Base-by-base conservation (phyloP, 192 early-diverging fungal species). In the Geranomyces variabilis region DNA sequence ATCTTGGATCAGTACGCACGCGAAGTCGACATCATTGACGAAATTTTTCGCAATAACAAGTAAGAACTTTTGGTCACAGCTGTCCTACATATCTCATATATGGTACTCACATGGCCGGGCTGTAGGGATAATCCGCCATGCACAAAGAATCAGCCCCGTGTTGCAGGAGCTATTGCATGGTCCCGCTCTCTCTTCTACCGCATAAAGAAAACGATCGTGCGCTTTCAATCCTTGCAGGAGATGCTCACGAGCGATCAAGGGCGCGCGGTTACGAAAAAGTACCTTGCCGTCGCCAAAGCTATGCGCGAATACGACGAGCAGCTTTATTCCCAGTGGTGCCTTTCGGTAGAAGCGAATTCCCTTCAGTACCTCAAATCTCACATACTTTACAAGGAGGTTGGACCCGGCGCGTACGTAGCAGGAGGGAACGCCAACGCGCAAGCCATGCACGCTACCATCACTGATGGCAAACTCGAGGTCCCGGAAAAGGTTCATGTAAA, bases 181-280 rank as follows among this genome's bases (percentile, higher is more conserved):
- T 85, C 79, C 8, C 74, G 79, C 7, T 81, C 79, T 8, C 63
- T 88, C 2, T 88, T 88, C 75, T 78, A 82, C 65, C 63, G 85
- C 24, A 88, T 88, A 61, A 88, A 88, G 69, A 86, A 86, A 74
- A 87, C 87, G 5, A 88, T 88, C 49, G 84, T 87, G 1, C 73
- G 87, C 44, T 88, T 88, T 63, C 87, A 88, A 63, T 86, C 84
- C 1, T 73, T 88, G 41, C 82, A 88, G 79, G 87, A 88, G 72
- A 87, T 88, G 85, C 78, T 88, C 7, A 60, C 77, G 1, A 79
- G 78, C 55, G 87, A 88, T 46, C 84, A 86, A 68, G 87, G 87
- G 4, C 74, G 87, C 17, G 68, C 76, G 10, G 87, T 88, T 8
- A 88, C 87, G 9, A 79, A 74, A 59, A 87, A 88, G 67, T 88